These are phyloP conservation scores for Tardiomyces digboiensis DNA, from an alignment of 1,139 yeast species.

Conservation along the genomic window DNA sequence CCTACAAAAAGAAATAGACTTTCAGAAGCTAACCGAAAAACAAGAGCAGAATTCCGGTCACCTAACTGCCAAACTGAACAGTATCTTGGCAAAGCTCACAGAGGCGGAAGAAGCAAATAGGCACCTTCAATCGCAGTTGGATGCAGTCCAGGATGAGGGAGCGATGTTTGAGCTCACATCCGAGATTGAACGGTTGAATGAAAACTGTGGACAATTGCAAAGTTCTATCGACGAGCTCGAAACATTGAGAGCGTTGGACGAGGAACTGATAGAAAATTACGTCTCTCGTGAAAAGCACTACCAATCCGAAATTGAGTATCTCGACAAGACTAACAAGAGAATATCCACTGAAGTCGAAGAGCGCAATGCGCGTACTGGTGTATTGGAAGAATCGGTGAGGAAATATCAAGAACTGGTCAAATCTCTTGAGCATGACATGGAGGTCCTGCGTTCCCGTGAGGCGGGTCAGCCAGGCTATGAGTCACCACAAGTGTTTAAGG, in stretches of 20 bases:
- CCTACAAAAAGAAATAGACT: conserved; percentile 33
- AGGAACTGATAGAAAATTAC: conserved; percentile 49
- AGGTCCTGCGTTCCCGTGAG: conserved; percentile 13
- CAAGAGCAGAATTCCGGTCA: background rate
- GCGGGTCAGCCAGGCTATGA: conserved; percentile 10
- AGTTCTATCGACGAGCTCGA: conserved; percentile 44
- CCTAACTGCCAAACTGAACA: conserved; percentile 6
- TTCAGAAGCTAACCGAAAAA: conserved; percentile 12
- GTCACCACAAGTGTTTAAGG: conserved; percentile 3
- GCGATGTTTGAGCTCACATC: conserved; percentile 47
- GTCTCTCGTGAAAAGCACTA: conserved; percentile 47
- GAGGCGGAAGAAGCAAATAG: conserved; percentile 28
- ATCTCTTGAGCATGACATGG: conserved; percentile 22
- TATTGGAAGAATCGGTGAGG: conserved; percentile 24
- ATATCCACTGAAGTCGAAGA: conserved; percentile 25
- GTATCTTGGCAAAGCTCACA: conserved; percentile 9
- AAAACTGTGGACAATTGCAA: conserved; percentile 33
- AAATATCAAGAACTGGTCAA: conserved; percentile 25
- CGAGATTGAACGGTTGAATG: conserved; percentile 39
- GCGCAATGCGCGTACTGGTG: conserved; percentile 28
- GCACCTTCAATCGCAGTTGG: conserved; percentile 35
- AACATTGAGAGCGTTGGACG: conserved; percentile 48
- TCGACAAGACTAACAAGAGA: conserved; percentile 24
- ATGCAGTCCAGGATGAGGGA: conserved; percentile 28
- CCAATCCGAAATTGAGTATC: conserved; percentile 32